Base-by-base conservation (phyloP, 2,329 filamentous ascomycete genomes). In the Davidsoniella eucalypti region DNA sequence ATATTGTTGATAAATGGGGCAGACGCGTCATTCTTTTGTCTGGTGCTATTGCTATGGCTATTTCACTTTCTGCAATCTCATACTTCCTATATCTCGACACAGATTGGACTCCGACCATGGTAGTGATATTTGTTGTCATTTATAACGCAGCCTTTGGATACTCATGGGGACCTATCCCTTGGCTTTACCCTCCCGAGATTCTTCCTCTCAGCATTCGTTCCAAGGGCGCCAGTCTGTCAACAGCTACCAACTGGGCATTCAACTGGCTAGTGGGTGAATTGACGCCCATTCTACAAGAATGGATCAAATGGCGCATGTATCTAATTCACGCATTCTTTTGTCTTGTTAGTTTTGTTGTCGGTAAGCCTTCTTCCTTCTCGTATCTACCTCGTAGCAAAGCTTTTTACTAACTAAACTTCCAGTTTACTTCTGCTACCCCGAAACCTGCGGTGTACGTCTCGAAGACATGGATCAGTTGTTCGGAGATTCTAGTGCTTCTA, bases 131-230 rank as follows among this genome's bases (percentile, higher is more conserved):
- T 60, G 92, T 98, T 61, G 94, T 96, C 84, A 82, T 95, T 46
- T 98, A 96, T 69, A 98, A 98, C 60, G 92, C 90, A 4, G 84
- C 92, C 6, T 98, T 96, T 63, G 92, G 92, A 44, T 94, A 88
- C 61, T 78, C 75, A 14, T 98, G 92, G 92, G 92, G 92, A 16
- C 92, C 92, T 1, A 94, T 98, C 54, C 92, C 92, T 7, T 98
- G 92, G 92, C 71, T 98, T 14, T 96, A 96, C 64, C 92, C 92
- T 12, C 92, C 92, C n/a, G 92, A 98, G 72, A 98, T 98, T 55
- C 72, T 98, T 41, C 92, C 92, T 4, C 72, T 98, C 54, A 95
- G 87, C 69, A 95, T 96, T 62, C 82, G 92, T 59, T 94, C 90
- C 54, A 96, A 96, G 71, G 92, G 92, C 54, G 90, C 92, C 49